A percentile compares a stretch with the other conserved stretches of the same genome.
phyloP scores from a whole-genome alignment of 2,329 filamentous ascomycete genomes.

The Colletotrichum melonis region DNA sequence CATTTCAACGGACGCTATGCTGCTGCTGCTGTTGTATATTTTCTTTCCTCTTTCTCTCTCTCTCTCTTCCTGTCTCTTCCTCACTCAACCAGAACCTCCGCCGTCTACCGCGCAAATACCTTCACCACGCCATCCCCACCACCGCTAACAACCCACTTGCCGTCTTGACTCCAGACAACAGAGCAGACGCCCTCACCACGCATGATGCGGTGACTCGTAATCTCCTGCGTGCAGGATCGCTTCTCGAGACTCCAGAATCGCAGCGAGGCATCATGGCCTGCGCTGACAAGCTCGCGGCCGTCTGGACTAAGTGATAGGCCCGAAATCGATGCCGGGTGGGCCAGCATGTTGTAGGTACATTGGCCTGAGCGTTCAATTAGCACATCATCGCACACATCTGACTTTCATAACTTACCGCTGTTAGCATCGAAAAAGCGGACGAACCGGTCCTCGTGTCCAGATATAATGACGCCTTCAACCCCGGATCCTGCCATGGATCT shows the following conservation, averaged over 20 bases:
- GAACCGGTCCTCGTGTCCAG: conserved; percentile 95
- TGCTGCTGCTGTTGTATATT: conserved; percentile 24
- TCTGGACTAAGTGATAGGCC: conserved; percentile 92
- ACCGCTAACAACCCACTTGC: conserved; percentile 92
- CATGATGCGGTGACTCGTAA: conserved; percentile 93
- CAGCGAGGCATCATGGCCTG: conserved; percentile 93
- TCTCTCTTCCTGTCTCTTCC: not conserved
- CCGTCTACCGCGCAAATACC: conserved; percentile 74
- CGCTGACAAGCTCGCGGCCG: conserved; percentile 92
- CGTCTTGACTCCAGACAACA: conserved; percentile 96
- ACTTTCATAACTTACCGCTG: conserved; percentile 77
- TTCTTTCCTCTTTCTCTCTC: not conserved
- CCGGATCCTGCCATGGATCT: conserved; percentile 76
- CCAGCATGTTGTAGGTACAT: conserved; percentile 99
- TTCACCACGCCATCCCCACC: conserved; percentile 97
- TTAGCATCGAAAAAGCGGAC: conserved; percentile 99
- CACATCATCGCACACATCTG: not conserved
- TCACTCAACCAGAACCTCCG: not conserved
- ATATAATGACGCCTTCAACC: conserved; percentile 94
- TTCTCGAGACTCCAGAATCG: conserved; percentile 99
- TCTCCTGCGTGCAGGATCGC: conserved; percentile 93
- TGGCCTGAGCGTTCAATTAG: conserved; percentile 71
- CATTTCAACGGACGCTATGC: conserved; percentile 31
- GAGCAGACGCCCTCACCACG: conserved; percentile 94
- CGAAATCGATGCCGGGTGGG: conserved; percentile 93